Percentiles rank a stretch among this genome's conserved stretches.
These are phyloP conservation scores for Tricholoma sp. DNA, from an alignment of 768 basidiomycete species.

Conservation along the genomic window DNA sequence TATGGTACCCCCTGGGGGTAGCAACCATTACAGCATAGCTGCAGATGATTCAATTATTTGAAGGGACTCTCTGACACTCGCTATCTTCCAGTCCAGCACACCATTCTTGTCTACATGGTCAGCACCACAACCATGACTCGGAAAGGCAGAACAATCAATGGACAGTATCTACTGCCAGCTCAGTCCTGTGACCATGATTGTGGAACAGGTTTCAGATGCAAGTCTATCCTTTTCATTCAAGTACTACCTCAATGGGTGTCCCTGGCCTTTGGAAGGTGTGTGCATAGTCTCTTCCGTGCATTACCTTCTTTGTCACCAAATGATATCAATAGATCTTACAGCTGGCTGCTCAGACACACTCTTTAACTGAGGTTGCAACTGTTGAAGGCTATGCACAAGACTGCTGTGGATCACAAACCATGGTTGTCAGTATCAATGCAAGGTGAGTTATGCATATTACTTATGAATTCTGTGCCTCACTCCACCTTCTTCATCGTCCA, in stretches of 20 bases:
- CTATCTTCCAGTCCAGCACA: too few species aligned
- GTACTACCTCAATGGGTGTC: neutral
- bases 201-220: neutral
- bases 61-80: too few species aligned
- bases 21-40: too few species aligned
- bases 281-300: neutral
- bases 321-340: neutral
- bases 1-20: too few species aligned
- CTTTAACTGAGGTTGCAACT: neutral
- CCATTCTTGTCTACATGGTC: neutral
- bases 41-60: too few species aligned
- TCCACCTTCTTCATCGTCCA: conserved; percentile 20
- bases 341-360: neutral
- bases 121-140: neutral
- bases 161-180: neutral
- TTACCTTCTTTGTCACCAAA: too few species aligned
- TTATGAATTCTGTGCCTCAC: too few species aligned
- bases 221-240: neutral
- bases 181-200: neutral
- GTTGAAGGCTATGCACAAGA: neutral
- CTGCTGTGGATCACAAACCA: neutral
- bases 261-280: neutral
- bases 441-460: neutral
- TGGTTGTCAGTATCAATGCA: neutral
- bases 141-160: neutral